Conservation (phyloP, 2,329 filamentous ascomycete genomes). For the Cordyceps cicadae region DNA sequence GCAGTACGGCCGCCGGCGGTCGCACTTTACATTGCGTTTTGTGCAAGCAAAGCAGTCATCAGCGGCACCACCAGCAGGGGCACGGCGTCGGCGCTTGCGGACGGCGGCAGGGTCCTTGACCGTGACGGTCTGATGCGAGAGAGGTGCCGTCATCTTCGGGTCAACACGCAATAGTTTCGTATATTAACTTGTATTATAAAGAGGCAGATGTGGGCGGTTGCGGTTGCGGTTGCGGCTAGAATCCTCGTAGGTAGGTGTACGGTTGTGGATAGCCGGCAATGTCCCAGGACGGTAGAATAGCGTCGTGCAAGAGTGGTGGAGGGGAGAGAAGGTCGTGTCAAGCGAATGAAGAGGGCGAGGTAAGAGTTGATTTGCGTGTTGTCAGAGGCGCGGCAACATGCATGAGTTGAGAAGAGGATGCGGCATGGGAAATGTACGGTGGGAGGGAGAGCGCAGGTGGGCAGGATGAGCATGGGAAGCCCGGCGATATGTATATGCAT, state of each 20-base stretch:
- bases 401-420: neutral
- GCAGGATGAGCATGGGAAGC: conserved; percentile 14
- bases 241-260: neutral
- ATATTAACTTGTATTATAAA: neutral
- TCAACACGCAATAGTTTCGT: neutral
- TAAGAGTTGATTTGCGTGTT: neutral
- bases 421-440: conserved; percentile 3
- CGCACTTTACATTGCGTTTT: conserved; percentile 76
- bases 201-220: neutral
- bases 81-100: conserved; percentile 74
- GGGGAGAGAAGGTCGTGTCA: neutral
- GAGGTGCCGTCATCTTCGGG: conserved; percentile 40
- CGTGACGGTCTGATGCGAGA: conserved; percentile 34
- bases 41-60: conserved; percentile 94
- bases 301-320: neutral
- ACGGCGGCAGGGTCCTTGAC: conserved; percentile 44
- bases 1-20: conserved; percentile 87
- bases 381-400: neutral
- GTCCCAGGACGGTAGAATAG: neutral
- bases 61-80: conserved; percentile 77
- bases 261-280: neutral
- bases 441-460: conserved; percentile 3
- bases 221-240: neutral
- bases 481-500: conserved; percentile 20
- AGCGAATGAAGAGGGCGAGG: conserved; percentile 4